Evolutionary conservation across 768 basidiomycete species (phyloP), one percentile per base, ranked within the genome.

Genomic region (Pleurotus eryngii): DNA sequence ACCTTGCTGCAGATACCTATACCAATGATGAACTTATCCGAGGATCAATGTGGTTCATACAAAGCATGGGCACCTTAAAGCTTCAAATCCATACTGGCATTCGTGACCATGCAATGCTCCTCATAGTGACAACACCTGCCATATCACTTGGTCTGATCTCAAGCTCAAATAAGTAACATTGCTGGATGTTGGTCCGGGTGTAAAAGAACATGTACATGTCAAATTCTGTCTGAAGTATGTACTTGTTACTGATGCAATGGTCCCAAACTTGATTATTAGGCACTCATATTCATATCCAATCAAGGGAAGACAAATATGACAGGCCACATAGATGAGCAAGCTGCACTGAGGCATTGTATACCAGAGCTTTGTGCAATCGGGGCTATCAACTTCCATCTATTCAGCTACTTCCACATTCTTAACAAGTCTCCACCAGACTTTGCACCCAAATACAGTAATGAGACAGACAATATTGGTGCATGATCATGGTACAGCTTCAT

Each of bases 321-420:
- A 15, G 73, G 72, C 3, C 60, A 62, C 0, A 55, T 70, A 17
- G 70, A 76, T 40, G 68, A 73, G 49, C 70, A 72, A 46, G 68
- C 62, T 12, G 60, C 63, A 4, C 57, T 76, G 30, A 58, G 65
- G 0, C 73, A 75, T 40, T 54, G 55, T 0, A 26, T 64, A 14
- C 63, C 67, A 3, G 66, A 69, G 58, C 61, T 72, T 3, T 75
- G 72, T 55, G 49, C 63, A 12, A 56, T 75, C 3, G 66, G 70
- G 0, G 67, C 66, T 0, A 50, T 73, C 3, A 68, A 59, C 0
- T 54, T 71, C 0, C 42, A 62, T 18, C 64, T 74, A 7, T 74
- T 72, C 53, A 58, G 61, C 1, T 53, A 63, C 11, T 76, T 68
- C 48, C 72, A 76, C 14, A 56, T 75, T 22, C 45, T 67, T 3